A percentile compares a stretch with the other conserved stretches of the same genome.
Evolutionary conservation across 257 asterid genomes (phyloP).

Genomic region (Nicotiana otophora): DNA sequence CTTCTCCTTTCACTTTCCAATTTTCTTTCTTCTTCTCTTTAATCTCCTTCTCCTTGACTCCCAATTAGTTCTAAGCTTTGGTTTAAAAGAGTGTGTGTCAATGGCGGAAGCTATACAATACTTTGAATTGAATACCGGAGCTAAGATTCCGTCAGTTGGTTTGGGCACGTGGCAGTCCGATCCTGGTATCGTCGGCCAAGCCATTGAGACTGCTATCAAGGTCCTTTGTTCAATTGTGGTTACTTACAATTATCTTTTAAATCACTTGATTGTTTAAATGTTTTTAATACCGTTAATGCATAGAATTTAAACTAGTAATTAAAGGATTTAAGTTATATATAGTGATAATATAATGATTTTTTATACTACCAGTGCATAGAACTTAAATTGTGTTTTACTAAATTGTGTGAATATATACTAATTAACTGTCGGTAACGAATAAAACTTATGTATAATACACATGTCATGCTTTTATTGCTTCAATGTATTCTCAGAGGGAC

Average conservation of each 20-base stretch:
- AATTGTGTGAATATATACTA: no score
- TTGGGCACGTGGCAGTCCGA: constrained; percentile 35
- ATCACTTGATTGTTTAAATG: neutral
- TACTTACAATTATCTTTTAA: neutral
- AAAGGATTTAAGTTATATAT: no score
- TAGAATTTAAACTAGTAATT: no score
- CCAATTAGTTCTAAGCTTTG: neutral
- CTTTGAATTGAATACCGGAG: constrained; percentile 26
- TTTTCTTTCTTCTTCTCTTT: neutral
- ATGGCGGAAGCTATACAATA: constrained; percentile 16
- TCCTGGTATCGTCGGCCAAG: constrained; percentile 24
- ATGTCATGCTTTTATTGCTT: neutral
- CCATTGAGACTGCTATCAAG: constrained; percentile 27
- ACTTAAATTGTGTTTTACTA: no score
- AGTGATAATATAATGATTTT: no score
- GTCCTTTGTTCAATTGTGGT: neutral
- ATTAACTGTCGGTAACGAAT: no score
- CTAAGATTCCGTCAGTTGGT: constrained; percentile 31
- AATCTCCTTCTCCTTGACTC: neutral
- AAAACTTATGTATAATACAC: no score
- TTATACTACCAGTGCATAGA: no score
- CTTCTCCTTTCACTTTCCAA: neutral
- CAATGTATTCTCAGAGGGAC: neutral
- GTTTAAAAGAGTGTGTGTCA: neutral
- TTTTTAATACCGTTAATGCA: neutral